Base-by-base conservation (phyloP, 2,329 filamentous ascomycete species). In the Phialophora macrospora region DNA sequence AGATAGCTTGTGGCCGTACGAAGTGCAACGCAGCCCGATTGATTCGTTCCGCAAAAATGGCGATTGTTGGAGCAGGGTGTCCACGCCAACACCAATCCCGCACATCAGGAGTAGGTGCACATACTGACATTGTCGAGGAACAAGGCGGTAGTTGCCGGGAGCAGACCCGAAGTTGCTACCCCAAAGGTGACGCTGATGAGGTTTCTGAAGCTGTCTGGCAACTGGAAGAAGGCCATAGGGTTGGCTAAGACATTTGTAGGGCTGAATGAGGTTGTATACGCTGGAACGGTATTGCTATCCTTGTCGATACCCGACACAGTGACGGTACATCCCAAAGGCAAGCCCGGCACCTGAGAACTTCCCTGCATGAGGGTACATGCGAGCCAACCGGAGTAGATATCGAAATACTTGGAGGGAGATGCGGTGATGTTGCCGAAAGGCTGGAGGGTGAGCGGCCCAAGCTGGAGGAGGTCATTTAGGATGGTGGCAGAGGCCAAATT, bases 341-440 rank as follows among this genome's bases (percentile, higher is more conserved):
- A 1, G 20, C 24, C 14, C 6, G 41, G 38, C 34, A n/a, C 8
- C n/a, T 62, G 59, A 4, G 48, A 30, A 32, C 7, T 62, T 55
- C 26, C 38, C 9, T 54, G n/a, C 17, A 41, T 1, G 20, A 55
- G 59, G n/a, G 14, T 22, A 26, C 59, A 62, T 20, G 44, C 59
- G 24, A 62, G 54, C n/a, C 26, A 44, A 48, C 32, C 51, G 20
- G 26, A 34, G 24, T 22, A 24, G 17, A 62, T 11, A 11, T 62
- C 30, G 26, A 62, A 62, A 20, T 48, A 62, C 20, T 9, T 3
- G 6, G 46, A 55, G 11, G 59, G 59, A 14, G 59, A 54, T 24
- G 59, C 46, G 48, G 34, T 41, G 24, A 62, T 62, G 59, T 17
- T 55, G 20, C 59, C 59, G 48, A 55, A 62, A 11, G 48, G 48